A percentile compares a stretch with the other conserved stretches of the same genome.
These are phyloP conservation scores for Solioccasus polychromus DNA, from an alignment of 768 basidiomycete species.

Conservation along the genomic window DNA sequence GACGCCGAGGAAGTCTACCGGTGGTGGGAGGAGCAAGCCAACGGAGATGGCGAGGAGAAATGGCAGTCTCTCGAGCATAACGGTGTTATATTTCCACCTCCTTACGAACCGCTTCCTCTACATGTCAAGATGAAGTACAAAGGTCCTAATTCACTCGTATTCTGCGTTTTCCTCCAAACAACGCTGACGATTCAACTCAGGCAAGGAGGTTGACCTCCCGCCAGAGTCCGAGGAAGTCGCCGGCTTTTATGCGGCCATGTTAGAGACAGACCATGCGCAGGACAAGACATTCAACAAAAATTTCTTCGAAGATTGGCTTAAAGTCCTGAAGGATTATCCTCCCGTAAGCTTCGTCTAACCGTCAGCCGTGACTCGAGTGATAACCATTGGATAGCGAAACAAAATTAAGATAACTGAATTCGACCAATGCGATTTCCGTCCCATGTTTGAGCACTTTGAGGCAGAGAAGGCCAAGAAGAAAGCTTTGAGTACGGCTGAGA, in stretches of 20 bases:
- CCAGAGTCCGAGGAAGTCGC: slow-evolving; percentile 94
- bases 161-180: slow-evolving; percentile 3
- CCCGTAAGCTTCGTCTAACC: slow-evolving; percentile 55
- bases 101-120: slow-evolving; percentile 82
- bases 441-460: slow-evolving; percentile 93
- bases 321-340: slow-evolving; percentile 73
- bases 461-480: slow-evolving; percentile 93
- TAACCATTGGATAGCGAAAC: slow-evolving; percentile 48
- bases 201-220: slow-evolving; percentile 74
- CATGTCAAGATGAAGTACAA: slow-evolving; percentile 93
- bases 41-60: slow-evolving; percentile 76
- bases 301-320: slow-evolving; percentile 90
- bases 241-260: slow-evolving; percentile 89
- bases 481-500: slow-evolving; percentile 76
- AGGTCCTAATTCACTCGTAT: slow-evolving; percentile 48
- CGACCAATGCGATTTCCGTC: slow-evolving; percentile 86
- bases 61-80: slow-evolving; percentile 96
- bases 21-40: slow-evolving; percentile 83
- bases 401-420: slow-evolving; percentile 73
- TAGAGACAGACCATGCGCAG: slow-evolving; percentile 90
- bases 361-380: slow-evolving; percentile 3
- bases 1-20: slow-evolving; percentile 65
- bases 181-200: slow-evolving; percentile 41
- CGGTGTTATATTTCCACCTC: slow-evolving; percentile 94
- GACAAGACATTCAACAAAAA: slow-evolving; percentile 89